Evolutionary conservation across 352 stramenopile species (phyloP).

Genomic region (Blastocystis sp.): DNA sequence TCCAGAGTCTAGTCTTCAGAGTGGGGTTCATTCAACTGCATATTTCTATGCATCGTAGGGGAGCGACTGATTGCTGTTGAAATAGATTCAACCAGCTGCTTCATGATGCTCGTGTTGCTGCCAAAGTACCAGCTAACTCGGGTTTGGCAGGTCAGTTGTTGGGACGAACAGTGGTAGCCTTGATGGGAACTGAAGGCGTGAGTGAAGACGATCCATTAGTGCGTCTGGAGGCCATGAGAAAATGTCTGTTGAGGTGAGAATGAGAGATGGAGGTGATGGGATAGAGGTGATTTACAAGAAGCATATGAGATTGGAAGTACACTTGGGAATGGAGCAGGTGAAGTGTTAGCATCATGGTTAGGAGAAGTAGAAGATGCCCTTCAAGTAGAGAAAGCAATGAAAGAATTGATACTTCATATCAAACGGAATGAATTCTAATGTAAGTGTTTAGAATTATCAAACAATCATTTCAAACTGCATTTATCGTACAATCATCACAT

Average conservation of each 20-base stretch:
- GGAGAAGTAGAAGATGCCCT: not conserved
- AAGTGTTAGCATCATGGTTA: not conserved
- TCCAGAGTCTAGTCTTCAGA: not conserved
- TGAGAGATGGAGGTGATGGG: not conserved
- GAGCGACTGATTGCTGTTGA: too few relatives aligned
- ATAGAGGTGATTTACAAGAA: slow-evolving; percentile 19
- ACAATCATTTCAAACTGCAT: not conserved
- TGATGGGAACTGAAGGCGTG: slow-evolving; percentile 29
- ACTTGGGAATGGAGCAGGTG: not conserved
- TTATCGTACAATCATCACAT: slow-evolving; percentile 19
- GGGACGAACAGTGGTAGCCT: not conserved
- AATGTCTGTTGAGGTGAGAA: not conserved
- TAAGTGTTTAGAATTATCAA: not conserved
- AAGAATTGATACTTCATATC: slow-evolving; percentile 6
- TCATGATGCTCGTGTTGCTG: slow-evolving; percentile 6
- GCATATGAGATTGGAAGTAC: not conserved
- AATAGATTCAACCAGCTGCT: not conserved
- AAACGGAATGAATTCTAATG: not conserved
- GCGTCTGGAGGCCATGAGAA: not conserved
- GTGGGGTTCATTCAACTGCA: not conserved
- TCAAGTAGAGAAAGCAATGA: slow-evolving; percentile 6
- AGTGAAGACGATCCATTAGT: slow-evolving; percentile 16
- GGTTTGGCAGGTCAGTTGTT: slow-evolving; percentile 39
- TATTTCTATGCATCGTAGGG: slow-evolving; percentile 22
- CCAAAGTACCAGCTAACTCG: slow-evolving; percentile 8